Base-by-base conservation (phyloP, 352 stramenopile genomes). In the Pythium oligandrum region DNA sequence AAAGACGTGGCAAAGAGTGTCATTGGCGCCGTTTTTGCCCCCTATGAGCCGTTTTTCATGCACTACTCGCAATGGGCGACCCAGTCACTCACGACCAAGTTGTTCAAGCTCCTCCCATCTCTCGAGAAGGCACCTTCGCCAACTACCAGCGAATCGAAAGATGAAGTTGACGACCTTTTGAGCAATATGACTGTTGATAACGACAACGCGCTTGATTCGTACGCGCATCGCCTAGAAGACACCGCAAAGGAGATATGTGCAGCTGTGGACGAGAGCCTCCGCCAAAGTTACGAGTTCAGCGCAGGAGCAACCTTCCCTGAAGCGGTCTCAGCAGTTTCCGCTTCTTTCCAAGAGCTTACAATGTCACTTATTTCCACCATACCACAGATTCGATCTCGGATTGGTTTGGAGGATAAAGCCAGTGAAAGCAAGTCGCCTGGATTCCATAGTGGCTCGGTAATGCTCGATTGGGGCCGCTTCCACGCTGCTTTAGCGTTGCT, bases 381-480 rank as follows among this genome's bases (percentile, higher is more conserved):
- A 4, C 72, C 78, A n/a, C 45, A 57, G 6, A 80, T 89, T 26
- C 75, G 76, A 7, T 59, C 68, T 10, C 64, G 66, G 40, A 78
- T 68, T 51, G 74, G 75, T 10, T 44, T 72, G 42, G 63, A 73
- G 3, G 34, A 44, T 30, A 44, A 8, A 43, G 50, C 38, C 11
- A 42, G 38, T 42, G 7, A 8, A 42, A 8, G 7, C 7, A 35
- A 40, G 30, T 35, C 10, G 3, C 36, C 10, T 3, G 31, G 39
- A 10, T n/a, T 34, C 26, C 4, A 11, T 37, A 40, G 57, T 26
- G 55, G 30, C 26, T 12, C 39, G 11, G 40, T 44, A 10, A 57
- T 66, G 9, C 67, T 68, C 3, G 76, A 88, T 50, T 91, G 81
- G 78, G 78, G 70, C 48, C 73, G 79, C n/a, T 91, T 91, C 54